Evolutionary conservation across 2,329 filamentous ascomycete species (phyloP).

Genomic region (Trichoderma sp.): DNA sequence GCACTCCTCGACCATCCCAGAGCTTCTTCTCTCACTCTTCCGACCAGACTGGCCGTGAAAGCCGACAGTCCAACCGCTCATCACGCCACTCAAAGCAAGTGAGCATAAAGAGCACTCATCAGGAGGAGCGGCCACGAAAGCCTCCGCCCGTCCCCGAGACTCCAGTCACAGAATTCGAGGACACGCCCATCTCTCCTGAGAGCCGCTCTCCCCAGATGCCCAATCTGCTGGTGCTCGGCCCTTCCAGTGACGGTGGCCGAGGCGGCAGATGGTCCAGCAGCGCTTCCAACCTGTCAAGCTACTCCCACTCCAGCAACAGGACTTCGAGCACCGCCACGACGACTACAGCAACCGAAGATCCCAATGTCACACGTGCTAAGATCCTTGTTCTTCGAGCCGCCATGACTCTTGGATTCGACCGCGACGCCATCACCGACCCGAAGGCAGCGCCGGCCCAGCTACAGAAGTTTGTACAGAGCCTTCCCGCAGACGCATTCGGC

Average conservation of each 20-base stretch:
- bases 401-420: constrained; percentile 78
- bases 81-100: constrained; percentile 56
- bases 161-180: constrained; percentile 92
- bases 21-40: constrained; percentile 64
- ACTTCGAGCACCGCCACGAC: constrained; percentile 74
- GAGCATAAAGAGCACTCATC: constrained; percentile 51
- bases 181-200: constrained; percentile 80
- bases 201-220: constrained; percentile 74
- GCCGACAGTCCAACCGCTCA: constrained; percentile 54
- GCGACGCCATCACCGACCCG: constrained; percentile 53
- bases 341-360: constrained; percentile 68
- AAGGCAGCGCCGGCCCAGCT: constrained; percentile 57
- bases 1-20: constrained; percentile 81
- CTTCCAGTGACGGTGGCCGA: constrained; percentile 59
- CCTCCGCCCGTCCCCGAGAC: constrained; percentile 72
- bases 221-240: constrained; percentile 85
- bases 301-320: constrained; percentile 69
- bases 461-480: constrained; percentile 72
- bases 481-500: constrained; percentile 80
- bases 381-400: constrained; percentile 81
- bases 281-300: constrained; percentile 75
- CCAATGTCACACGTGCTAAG: constrained; percentile 76
- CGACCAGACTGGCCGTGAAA: constrained; percentile 53
- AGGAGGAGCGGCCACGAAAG: constrained; percentile 54
- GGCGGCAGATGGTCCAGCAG: constrained; percentile 80